These are phyloP conservation scores for Cucurbita moschata DNA, from an alignment of 306 rosid species.

Conservation along the genomic window DNA sequence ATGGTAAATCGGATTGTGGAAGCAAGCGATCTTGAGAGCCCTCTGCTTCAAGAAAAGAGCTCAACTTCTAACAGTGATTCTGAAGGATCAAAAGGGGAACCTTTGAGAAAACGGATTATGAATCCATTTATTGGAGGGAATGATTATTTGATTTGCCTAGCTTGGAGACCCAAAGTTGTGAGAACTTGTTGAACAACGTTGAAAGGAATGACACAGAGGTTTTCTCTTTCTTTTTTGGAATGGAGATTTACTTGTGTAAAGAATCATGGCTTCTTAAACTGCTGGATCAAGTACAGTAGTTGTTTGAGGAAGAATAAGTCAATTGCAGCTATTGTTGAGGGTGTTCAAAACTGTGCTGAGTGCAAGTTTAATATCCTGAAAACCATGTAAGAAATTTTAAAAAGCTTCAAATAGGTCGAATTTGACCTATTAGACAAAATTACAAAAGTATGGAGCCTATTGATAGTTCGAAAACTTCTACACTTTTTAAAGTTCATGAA, in stretches of 20 bases:
- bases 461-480: no score
- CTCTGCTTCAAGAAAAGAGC: constrained; percentile 10
- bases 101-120: constrained; percentile 18
- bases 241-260: background rate
- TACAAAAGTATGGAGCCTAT: no score
- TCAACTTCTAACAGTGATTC: constrained; percentile 9
- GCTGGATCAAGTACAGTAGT: background rate
- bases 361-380: no score
- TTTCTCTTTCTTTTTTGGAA: background rate
- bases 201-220: background rate
- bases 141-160: constrained; percentile 23
- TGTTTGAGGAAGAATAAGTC: background rate
- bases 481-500: no score
- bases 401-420: no score
- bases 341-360: background rate
- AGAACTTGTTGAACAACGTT: constrained; percentile 14
- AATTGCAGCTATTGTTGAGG: background rate
- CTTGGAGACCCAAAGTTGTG: constrained; percentile 24
- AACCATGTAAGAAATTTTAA: no score
- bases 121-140: constrained; percentile 32
- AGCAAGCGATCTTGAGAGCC: constrained; percentile 15
- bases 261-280: background rate
- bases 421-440: no score
- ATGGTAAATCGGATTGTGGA: constrained; percentile 22
- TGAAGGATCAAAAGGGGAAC: constrained; percentile 22